A percentile compares a stretch with the other conserved stretches of the same genome.
Evolutionary conservation across 2,329 filamentous ascomycete genomes (phyloP).

Genomic region (Sordariomycetes sp.): DNA sequence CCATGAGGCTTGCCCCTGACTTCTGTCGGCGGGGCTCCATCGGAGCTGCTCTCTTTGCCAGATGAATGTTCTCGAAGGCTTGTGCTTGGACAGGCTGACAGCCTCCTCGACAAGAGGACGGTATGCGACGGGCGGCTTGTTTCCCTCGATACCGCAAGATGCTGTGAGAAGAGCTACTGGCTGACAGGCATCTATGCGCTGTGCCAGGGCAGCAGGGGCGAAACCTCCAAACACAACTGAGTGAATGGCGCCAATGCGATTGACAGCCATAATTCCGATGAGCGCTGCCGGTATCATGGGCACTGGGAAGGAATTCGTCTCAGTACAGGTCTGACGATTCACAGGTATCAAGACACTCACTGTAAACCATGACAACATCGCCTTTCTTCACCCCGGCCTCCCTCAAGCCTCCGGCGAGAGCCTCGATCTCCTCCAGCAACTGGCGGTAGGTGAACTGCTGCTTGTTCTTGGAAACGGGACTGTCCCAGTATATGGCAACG

Average conservation of each 20-base stretch:
- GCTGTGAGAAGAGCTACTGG: slow-evolving; percentile 76
- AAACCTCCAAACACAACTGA: slow-evolving; percentile 93
- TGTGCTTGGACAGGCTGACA: slow-evolving; percentile 55
- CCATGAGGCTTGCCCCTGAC: slow-evolving; percentile 70
- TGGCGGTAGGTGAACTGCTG: slow-evolving; percentile 65
- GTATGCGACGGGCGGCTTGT: slow-evolving; percentile 72
- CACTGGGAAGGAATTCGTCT: slow-evolving; percentile 43
- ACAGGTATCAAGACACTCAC: too few relatives aligned
- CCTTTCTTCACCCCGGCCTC: slow-evolving; percentile 77
- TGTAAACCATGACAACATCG: slow-evolving; percentile 86
- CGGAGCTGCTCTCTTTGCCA: slow-evolving; percentile 74
- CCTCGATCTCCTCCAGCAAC: slow-evolving; percentile 71
- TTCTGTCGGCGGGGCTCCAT: slow-evolving; percentile 62
- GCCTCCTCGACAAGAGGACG: slow-evolving; percentile 68
- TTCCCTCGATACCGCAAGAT: slow-evolving; percentile 84
- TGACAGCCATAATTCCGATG: slow-evolving; percentile 76
- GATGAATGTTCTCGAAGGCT: slow-evolving; percentile 64
- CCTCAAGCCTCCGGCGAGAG: slow-evolving; percentile 69
- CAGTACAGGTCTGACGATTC: too few relatives aligned
- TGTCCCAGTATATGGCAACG: slow-evolving; percentile 79
- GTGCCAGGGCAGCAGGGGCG: slow-evolving; percentile 69
- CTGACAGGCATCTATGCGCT: slow-evolving; percentile 76
- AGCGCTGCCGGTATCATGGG: slow-evolving; percentile 89
- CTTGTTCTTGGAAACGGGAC: slow-evolving; percentile 68
- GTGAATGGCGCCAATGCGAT: slow-evolving; percentile 78